These are phyloP conservation scores for Daedalea quercina DNA, from an alignment of 768 basidiomycete species.

Conservation along the genomic window DNA sequence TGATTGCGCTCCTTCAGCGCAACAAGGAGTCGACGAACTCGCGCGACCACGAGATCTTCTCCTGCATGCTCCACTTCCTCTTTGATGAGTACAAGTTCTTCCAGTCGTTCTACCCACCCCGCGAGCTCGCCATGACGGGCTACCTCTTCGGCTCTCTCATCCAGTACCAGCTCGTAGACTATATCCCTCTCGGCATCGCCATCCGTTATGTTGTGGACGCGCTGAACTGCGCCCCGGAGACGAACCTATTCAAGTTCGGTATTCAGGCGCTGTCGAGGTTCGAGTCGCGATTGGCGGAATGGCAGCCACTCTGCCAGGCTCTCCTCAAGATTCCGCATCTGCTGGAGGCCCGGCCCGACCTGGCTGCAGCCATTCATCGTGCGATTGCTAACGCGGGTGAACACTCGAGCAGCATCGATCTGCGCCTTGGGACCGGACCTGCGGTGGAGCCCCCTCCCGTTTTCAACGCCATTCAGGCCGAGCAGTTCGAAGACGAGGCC, in stretches of 20 bases:
- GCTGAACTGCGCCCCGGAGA: constrained; percentile 82
- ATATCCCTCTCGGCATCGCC: constrained; percentile 91
- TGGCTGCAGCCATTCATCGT: constrained; percentile 64
- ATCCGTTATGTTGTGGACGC: constrained; percentile 96
- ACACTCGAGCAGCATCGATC: constrained; percentile 30
- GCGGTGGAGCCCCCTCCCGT: constrained; percentile 43
- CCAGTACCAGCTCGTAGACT: constrained; percentile 87
- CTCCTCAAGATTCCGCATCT: constrained; percentile 84
- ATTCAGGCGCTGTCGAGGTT: constrained; percentile 86
- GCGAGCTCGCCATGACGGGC: constrained; percentile 93
- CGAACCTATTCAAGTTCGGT: constrained; percentile 94
- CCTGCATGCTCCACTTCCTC: constrained; percentile 99
- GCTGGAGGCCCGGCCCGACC: constrained; percentile 77
- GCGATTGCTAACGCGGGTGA: constrained; percentile 53
- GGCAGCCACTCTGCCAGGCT: constrained; percentile 88
- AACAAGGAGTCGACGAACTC: constrained; percentile 77
- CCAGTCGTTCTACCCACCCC: constrained; percentile 90
- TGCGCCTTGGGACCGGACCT: constrained; percentile 29
- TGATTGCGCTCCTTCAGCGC: constrained; percentile 80
- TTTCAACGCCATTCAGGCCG: constrained; percentile 77
- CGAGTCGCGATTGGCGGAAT: constrained; percentile 81
- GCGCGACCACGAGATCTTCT: constrained; percentile 92
- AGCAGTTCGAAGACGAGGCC: constrained; percentile 53
- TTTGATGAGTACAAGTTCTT: constrained; percentile 99
- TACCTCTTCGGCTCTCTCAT: constrained; percentile 96